Conservation (phyloP, 768 basidiomycete species). For the Strobilomyces echinocephalus region DNA sequence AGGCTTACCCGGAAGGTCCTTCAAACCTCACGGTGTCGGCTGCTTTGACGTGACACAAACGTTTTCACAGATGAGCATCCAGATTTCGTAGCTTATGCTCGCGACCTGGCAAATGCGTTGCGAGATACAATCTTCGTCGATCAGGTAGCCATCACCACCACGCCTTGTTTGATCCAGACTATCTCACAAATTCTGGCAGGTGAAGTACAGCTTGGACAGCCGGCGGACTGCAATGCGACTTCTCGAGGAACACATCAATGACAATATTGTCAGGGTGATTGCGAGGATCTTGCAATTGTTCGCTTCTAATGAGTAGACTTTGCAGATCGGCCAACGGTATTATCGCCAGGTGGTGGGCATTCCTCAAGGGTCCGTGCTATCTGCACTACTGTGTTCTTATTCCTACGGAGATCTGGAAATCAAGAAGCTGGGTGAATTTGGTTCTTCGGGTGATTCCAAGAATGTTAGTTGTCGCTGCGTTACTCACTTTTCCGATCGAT, state of each 20-base stretch:
- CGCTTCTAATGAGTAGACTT: not conserved
- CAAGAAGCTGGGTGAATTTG: conserved; percentile 33
- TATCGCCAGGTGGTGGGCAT: conserved; percentile 92
- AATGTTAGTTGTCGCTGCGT: conserved; percentile 48
- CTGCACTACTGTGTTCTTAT: conserved; percentile 86
- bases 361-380: conserved; percentile 96
- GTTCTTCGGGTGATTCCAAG: conserved; percentile 50
- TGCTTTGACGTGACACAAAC: not conserved
- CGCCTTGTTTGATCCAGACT: not conserved
- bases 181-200: conserved; percentile 29
- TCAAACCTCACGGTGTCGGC: not conserved
- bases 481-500: not conserved
- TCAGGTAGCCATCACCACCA: conserved; percentile 43
- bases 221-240: conserved; percentile 63
- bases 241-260: conserved; percentile 83
- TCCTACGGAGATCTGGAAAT: conserved; percentile 92
- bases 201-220: conserved; percentile 48
- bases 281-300: not conserved
- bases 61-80: conserved; percentile 60
- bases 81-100: conserved; percentile 68
- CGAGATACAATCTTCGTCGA: conserved; percentile 83
- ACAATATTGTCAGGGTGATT: conserved; percentile 84
- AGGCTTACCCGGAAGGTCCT: conserved; percentile 65
- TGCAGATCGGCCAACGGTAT: conserved; percentile 72
- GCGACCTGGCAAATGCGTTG: conserved; percentile 58